A percentile compares a stretch with the other conserved stretches of the same genome.
phyloP scores from a whole-genome alignment of 345 rosid species.

The Eucalyptus caleyi region DNA sequence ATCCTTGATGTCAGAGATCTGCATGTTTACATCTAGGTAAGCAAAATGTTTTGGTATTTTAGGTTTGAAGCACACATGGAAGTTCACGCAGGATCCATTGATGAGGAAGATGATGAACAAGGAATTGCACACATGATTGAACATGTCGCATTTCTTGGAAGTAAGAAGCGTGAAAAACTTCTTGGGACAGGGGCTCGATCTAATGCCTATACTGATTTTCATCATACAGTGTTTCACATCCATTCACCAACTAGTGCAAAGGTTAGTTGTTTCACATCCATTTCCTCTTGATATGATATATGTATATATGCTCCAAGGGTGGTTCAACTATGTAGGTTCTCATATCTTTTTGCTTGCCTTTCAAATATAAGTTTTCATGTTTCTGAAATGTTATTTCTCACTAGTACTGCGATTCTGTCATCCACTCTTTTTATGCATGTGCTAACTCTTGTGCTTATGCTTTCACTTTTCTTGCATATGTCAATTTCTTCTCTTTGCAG shows the following conservation, averaged over 20 bases:
- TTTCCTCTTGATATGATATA: background rate
- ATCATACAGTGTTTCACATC: conserved; percentile 97
- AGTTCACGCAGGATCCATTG: conserved; percentile 96
- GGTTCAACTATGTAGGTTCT: background rate
- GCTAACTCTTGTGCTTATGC: background rate
- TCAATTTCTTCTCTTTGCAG: background rate
- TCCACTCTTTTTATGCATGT: background rate
- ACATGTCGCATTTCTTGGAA: conserved; percentile 97
- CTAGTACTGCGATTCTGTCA: background rate
- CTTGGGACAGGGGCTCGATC: conserved; percentile 98
- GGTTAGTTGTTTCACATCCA: conserved; percentile 33
- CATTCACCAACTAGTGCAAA: conserved; percentile 87
- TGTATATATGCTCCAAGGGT: background rate
- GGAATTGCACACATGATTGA: conserved; percentile 99
- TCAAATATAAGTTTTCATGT: background rate
- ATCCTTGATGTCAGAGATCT: background rate
- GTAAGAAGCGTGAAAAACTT: conserved; percentile 98
- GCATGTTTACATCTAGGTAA: background rate
- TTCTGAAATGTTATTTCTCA: background rate
- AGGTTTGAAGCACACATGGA: conserved; percentile 99
- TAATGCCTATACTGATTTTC: conserved; percentile 99
- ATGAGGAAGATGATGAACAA: conserved; percentile 98
- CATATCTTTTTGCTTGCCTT: background rate
- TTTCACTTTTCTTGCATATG: background rate
- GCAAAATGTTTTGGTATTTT: conserved; percentile 5